Evolutionary conservation across 495 filamentous ascomycete genomes (phyloP), one percentile per base, ranked within the genome.

Genomic region (Talaromyces wortmannii): DNA sequence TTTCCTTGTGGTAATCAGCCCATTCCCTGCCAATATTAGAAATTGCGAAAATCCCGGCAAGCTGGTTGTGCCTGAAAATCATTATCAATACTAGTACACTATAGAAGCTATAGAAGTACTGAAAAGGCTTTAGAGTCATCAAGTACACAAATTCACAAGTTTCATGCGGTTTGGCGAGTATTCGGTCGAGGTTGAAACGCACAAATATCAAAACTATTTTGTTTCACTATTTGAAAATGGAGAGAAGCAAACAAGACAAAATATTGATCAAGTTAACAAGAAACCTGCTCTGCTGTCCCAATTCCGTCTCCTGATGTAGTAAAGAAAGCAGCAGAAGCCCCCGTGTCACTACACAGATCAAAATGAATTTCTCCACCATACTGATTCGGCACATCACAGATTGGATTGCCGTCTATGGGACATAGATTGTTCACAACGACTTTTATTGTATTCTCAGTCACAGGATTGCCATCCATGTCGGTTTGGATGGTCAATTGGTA

Each of bases 351-450:
- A 58, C 70, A 73, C 30, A 72, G 63, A 50, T 73, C 66, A 58
- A 73, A 71, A 58, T 73, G 62, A 6, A 72, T 55, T 18, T 69
- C 59, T 13, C 64, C 67, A 50, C 69, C 70, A 45, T 69, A 62
- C 47, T 61, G 62, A 44, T 72, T 73, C 11, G 58, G 60, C 57
- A 68, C 67, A 11, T 61, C 45, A 50, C 70, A 73, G 5, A 67
- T 56, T 5, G 61, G 53, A 55, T 73, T 73, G 15, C 67, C 65
- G 4, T 43, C 13, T 23, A 57, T 61, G 5, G 69, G 68, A 57
- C 69, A 72, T 7, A 71, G 59, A 50, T 72, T 72, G 48, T 66
- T 73, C 18, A 70, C 63, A 53, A 53, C 33, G 1, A 43, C 51
- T 11, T 42, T 36, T 46, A 68, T 63, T 53, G 48, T 60, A 47